Percentiles rank a stretch among this genome's conserved stretches.
These are phyloP conservation scores for Podaxis mareebaensis DNA, from an alignment of 768 basidiomycete genomes.

Conservation along the genomic window DNA sequence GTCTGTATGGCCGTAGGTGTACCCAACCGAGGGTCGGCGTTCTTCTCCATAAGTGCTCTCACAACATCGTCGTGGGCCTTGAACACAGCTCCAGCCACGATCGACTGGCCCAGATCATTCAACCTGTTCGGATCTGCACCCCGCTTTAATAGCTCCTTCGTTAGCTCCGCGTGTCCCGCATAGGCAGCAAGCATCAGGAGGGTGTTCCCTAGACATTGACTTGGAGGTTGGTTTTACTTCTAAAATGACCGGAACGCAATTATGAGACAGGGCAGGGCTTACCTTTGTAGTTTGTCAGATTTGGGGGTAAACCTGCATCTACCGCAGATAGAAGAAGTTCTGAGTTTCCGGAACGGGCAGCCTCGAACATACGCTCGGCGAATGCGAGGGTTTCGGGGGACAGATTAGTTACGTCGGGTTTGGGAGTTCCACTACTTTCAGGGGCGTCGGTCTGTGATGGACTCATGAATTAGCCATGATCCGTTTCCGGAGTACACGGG, in stretches of 20 bases:
- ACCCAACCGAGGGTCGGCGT: conserved; percentile 67
- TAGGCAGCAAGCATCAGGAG: conserved; percentile 81
- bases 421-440: background rate
- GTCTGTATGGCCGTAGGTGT: conserved; percentile 69
- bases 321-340: conserved; percentile 58
- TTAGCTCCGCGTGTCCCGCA: conserved; percentile 59
- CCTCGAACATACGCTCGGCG: conserved; percentile 75
- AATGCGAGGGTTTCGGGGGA: conserved; percentile 49
- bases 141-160: conserved; percentile 50
- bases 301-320: conserved; percentile 67
- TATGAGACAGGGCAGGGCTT: background rate
- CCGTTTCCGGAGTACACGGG: too few relatives aligned
- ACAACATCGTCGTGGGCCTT: conserved; percentile 70
- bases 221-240: background rate
- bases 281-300: conserved; percentile 77
- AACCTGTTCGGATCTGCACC: conserved; percentile 67
- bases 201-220: conserved; percentile 61
- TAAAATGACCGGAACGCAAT: conserved; percentile 7
- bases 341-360: conserved; percentile 60
- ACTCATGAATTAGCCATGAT: background rate
- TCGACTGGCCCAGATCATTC: conserved; percentile 74
- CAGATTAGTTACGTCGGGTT: conserved; percentile 27
- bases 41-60: conserved; percentile 47
- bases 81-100: conserved; percentile 78
- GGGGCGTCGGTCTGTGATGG: background rate